These are phyloP conservation scores for Prunus mira DNA, from an alignment of 306 rosid species.

Conservation along the genomic window DNA sequence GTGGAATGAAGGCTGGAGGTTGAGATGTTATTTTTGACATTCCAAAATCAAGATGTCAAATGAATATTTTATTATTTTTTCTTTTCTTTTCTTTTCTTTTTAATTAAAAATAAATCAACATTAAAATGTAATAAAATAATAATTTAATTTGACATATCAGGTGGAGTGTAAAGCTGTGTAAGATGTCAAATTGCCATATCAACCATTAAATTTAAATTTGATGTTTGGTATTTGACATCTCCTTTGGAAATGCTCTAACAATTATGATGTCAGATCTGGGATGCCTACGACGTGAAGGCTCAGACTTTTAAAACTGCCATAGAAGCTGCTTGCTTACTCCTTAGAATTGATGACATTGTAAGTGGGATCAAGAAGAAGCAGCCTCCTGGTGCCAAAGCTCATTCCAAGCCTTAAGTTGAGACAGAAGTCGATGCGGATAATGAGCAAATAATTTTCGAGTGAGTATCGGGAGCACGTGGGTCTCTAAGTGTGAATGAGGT, in stretches of 20 bases:
- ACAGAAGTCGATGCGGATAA: conserved; percentile 77
- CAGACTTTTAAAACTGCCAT: conserved; percentile 97
- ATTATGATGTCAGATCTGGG: conserved; percentile 65
- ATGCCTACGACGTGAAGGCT: conserved; percentile 91
- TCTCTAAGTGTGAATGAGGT: not conserved
- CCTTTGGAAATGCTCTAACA: not conserved
- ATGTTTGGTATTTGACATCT: too few species aligned
- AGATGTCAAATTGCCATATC: too few species aligned
- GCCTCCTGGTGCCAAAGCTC: conserved; percentile 59
- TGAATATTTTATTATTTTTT: too few species aligned
- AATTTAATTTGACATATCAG: too few species aligned
- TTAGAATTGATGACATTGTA: conserved; percentile 92
- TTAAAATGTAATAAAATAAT: too few species aligned
- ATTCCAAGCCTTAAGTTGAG: conserved; percentile 71
- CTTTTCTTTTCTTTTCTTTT: too few species aligned
- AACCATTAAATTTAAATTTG: too few species aligned
- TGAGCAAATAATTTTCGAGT: conserved; percentile 83
- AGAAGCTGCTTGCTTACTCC: conserved; percentile 96
- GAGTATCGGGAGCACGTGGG: conserved; percentile 6
- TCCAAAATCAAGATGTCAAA: too few species aligned
- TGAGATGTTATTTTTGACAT: too few species aligned
- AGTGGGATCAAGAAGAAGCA: conserved; percentile 96
- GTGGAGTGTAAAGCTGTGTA: too few species aligned
- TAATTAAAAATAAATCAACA: too few species aligned
- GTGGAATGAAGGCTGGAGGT: too few species aligned